Conservation (phyloP, 2,329 filamentous ascomycete species). For the Domatiomyces globalis region DNA sequence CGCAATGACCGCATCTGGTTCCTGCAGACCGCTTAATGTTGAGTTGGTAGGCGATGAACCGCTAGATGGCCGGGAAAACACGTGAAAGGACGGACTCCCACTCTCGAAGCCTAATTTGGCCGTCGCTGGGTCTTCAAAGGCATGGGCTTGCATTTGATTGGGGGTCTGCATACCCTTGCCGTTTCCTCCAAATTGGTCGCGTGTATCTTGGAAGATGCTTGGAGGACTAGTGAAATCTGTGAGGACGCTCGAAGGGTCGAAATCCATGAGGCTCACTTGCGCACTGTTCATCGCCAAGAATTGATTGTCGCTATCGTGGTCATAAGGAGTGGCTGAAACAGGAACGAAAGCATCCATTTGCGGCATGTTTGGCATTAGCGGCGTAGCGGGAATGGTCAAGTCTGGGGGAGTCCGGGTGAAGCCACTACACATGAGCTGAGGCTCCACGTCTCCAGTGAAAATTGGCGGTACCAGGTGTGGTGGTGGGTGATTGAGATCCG, state of each 20-base stretch:
- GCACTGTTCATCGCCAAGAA: conserved; percentile 15
- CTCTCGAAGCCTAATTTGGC: not conserved
- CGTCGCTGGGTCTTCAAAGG: conserved; percentile 9
- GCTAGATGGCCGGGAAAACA: conserved; percentile 6
- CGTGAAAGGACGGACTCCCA: not conserved
- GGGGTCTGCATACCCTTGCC: conserved; percentile 13
- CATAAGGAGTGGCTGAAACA: conserved; percentile 13
- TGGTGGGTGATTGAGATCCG: conserved; percentile 12
- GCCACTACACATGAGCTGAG: conserved; percentile 12
- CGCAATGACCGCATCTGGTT: conserved; percentile 35
- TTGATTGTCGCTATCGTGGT: conserved; percentile 15
- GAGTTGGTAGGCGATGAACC: conserved; percentile 13
- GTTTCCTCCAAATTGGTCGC: conserved; percentile 13
- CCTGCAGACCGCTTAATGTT: conserved; percentile 18
- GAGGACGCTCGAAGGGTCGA: conserved; percentile 14
- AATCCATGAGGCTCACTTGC: conserved; percentile 14
- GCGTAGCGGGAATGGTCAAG: conserved; percentile 15
- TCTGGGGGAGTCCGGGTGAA: conserved; percentile 17
- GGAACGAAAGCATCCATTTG: conserved; percentile 17
- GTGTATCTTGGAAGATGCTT: conserved; percentile 12
- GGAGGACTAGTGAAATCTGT: conserved; percentile 17
- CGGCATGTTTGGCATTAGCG: conserved; percentile 17
- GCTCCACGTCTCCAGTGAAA: conserved; percentile 10
- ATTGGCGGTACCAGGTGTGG: conserved; percentile 14
- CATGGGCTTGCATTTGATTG: conserved; percentile 10